A percentile compares a stretch with the other conserved stretches of the same genome.
phyloP scores from a whole-genome alignment of 495 filamentous ascomycete genomes.

The Hypoxylon trugodes region DNA sequence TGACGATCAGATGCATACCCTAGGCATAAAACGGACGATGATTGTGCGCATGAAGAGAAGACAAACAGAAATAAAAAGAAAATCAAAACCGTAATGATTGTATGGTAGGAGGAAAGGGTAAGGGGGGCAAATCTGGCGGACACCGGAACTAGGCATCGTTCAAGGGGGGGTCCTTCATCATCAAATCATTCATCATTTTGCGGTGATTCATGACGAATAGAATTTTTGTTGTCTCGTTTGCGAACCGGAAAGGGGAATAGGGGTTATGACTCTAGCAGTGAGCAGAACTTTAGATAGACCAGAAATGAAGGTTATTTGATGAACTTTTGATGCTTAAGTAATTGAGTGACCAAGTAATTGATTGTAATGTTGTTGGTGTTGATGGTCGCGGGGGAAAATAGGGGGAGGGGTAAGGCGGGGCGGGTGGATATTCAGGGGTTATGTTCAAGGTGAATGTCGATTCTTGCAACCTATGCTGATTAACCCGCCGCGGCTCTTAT shows the following conservation, averaged over 20 bases:
- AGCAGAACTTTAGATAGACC: constrained; percentile 36
- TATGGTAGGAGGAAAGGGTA: too few species aligned
- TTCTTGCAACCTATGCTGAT: background rate
- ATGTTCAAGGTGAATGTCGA: too few species aligned
- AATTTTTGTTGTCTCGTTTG: constrained; percentile 14
- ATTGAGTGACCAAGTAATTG: too few species aligned
- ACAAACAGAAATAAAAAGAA: constrained; percentile 23
- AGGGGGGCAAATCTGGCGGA: constrained; percentile 24
- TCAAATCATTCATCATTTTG: constrained; percentile 8
- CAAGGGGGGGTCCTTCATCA: constrained; percentile 13
- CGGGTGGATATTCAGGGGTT: too few species aligned
- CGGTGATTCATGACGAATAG: constrained; percentile 33
- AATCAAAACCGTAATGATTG: constrained; percentile 30
- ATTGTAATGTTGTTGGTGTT: background rate
- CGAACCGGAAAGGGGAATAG: constrained; percentile 6
- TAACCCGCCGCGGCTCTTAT: too few species aligned
- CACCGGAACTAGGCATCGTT: constrained; percentile 32
- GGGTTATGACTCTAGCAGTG: constrained; percentile 15
- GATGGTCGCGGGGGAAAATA: background rate
- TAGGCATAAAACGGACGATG: background rate
- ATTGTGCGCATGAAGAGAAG: constrained; percentile 16
- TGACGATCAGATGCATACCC: background rate
- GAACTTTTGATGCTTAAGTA: too few species aligned
- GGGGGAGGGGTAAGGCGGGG: background rate
- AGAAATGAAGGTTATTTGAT: constrained; percentile 26